These are phyloP conservation scores for Paragyromitra xinjiangensis DNA, from an alignment of 495 filamentous ascomycete species.

Conservation along the genomic window DNA sequence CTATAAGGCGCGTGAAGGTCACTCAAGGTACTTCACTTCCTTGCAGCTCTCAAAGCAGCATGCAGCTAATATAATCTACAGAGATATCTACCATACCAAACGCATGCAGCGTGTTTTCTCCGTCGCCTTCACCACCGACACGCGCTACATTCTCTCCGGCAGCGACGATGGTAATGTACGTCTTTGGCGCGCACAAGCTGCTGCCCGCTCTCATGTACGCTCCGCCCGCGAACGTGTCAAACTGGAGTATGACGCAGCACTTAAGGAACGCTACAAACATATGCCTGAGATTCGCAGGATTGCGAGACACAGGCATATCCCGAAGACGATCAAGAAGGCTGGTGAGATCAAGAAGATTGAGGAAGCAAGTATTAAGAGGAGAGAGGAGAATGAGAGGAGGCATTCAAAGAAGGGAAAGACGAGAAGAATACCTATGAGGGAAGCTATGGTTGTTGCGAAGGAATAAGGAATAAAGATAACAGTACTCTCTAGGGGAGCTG, in stretches of 20 bases:
- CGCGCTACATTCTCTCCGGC: constrained; percentile 83
- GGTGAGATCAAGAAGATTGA: constrained; percentile 95
- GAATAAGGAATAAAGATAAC: constrained; percentile 67
- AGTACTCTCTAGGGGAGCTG: not conserved
- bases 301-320: constrained; percentile 86
- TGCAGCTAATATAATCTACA: constrained; percentile 33
- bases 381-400: constrained; percentile 91
- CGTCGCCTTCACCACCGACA: constrained; percentile 82
- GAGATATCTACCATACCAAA: constrained; percentile 97
- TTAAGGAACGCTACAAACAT: constrained; percentile 85
- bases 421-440: constrained; percentile 81
- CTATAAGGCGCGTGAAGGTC: constrained; percentile 80
- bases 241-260: constrained; percentile 88
- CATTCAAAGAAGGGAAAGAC: constrained; percentile 81
- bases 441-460: constrained; percentile 85
- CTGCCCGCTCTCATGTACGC: constrained; percentile 83
- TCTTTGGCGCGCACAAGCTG: constrained; percentile 91
- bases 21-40: constrained; percentile 63
- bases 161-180: constrained; percentile 94
- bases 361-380: constrained; percentile 82
- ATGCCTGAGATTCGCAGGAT: constrained; percentile 97
- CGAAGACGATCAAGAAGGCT: constrained; percentile 96
- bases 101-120: constrained; percentile 98
- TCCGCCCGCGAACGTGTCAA: constrained; percentile 80
- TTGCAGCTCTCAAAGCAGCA: not conserved